Base-by-base conservation (phyloP, 768 basidiomycete species). In the Rhodotorula kratochvilovae region DNA sequence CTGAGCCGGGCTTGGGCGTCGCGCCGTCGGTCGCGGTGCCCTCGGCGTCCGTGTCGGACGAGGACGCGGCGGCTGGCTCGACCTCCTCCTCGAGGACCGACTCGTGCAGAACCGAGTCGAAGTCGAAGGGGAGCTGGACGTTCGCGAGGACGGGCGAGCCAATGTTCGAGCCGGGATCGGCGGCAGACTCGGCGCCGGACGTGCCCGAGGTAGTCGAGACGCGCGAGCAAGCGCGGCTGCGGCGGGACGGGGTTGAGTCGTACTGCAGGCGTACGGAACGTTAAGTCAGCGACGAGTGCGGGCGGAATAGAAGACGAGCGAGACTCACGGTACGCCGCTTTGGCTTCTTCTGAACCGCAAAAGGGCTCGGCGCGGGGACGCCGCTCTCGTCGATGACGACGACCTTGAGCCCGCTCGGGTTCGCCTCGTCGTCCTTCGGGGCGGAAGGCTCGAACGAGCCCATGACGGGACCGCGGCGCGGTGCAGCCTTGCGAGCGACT, bases 121-220 rank as follows among this genome's bases (percentile, higher is more conserved):
- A 57, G 27, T 70, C 68, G 48, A 73, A 66, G 33, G 31, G 48
- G 25, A 66, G 50, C 45, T 66, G 35, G 64, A 67, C 70, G 51
- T 67, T 67, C 46, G 64, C 70, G 43, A 73, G 58, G 12, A 62
- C 57, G 27, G 65, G 68, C 27, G 72, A 73, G 23, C 59, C 67
- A 46, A 67, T 21, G 31, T 67, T 63, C 61, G 63, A 66, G 45
- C 43, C 61, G 4, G 33, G n/a, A 15, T 65, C 72, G 29, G 51
- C 51, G 29, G 66, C 62, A 2, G 72, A 64, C 39, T 64, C 33
- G 35, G 75, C 62, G 25, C 72, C 68, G 23, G 77, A 77, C 19
- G 72, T 67, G 33, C 58, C 68, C 16, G 76, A 75, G 15, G 68
- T 71, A 17, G 66, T 76, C 23, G 77, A 77, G 27, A 74, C 50